phyloP scores from a whole-genome alignment of 495 filamentous ascomycete genomes.

The Tetracladium marchalianum region DNA sequence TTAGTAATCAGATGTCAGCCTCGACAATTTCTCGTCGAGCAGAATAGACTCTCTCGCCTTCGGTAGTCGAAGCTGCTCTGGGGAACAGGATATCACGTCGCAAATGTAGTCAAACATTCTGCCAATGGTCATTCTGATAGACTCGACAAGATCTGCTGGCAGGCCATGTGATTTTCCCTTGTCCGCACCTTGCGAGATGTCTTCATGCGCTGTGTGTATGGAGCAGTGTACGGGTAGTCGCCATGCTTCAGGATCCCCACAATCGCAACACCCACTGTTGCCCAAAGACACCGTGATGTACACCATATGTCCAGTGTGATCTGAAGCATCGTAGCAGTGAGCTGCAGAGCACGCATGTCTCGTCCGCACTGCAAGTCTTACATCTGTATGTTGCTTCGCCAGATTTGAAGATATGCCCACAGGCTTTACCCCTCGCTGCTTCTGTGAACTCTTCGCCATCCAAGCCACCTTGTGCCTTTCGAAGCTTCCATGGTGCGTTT shows the following conservation, averaged over 20 bases:
- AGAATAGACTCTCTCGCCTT: constrained; percentile 74
- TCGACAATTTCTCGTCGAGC: constrained; percentile 70
- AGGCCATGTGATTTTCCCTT: constrained; percentile 52
- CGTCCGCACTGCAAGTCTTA: constrained; percentile 81
- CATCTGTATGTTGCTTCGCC: constrained; percentile 92
- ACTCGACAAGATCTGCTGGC: constrained; percentile 61
- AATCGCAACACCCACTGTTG: constrained; percentile 94
- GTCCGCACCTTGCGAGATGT: constrained; percentile 42
- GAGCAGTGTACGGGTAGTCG: constrained; percentile 77
- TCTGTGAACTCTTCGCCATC: constrained; percentile 94
- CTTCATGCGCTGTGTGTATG: constrained; percentile 66
- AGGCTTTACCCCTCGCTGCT: constrained; percentile 85
- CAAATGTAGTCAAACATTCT: constrained; percentile 86
- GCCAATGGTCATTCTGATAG: constrained; percentile 74
- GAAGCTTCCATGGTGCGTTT: constrained; percentile 54
- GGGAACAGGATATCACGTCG: constrained; percentile 95
- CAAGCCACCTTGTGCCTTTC: constrained; percentile 78
- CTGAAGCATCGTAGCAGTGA: constrained; percentile 88
- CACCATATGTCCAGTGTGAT: constrained; percentile 90
- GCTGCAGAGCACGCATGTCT: constrained; percentile 81
- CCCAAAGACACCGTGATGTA: constrained; percentile 75
- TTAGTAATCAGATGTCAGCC: constrained; percentile 68
- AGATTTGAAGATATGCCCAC: constrained; percentile 89
- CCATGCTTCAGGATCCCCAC: constrained; percentile 93
- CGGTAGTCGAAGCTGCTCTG: constrained; percentile 79